Evolutionary conservation across 2,329 filamentous ascomycete genomes (phyloP).

Genomic region (Aspergillus amoenus): DNA sequence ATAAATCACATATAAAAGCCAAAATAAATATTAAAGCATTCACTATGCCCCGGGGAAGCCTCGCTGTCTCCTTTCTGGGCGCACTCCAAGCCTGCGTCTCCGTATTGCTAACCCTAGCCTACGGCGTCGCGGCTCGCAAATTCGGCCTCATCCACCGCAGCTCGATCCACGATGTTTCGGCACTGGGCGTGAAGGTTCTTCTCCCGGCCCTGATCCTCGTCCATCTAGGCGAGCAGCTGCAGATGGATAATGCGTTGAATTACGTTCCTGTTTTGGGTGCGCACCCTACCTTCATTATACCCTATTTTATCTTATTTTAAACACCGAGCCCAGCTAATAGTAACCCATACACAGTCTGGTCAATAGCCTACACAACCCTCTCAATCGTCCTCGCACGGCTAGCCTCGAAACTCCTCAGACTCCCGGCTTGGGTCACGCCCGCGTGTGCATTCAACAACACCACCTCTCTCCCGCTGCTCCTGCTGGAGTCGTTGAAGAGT

Average conservation of each 20-base stretch:
- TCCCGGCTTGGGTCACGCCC: constrained; percentile 55
- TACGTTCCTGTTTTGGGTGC: constrained; percentile 51
- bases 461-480: constrained; percentile 53
- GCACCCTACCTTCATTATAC: too few relatives aligned
- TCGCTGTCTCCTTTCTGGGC: constrained; percentile 45
- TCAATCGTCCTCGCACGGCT: constrained; percentile 50
- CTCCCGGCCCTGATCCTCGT: constrained; percentile 55
- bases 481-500: constrained; percentile 52
- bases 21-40: neutral
- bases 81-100: constrained; percentile 56
- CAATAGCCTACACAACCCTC: constrained; percentile 49
- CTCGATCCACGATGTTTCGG: constrained; percentile 54
- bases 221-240: constrained; percentile 53
- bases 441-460: constrained; percentile 60
- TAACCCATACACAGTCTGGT: constrained; percentile 44
- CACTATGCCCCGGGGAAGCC: neutral
- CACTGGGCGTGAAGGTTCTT: constrained; percentile 53
- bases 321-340: neutral
- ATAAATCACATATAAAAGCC: neutral
- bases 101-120: constrained; percentile 55
- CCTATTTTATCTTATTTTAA: too few relatives aligned
- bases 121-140: constrained; percentile 53
- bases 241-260: constrained; percentile 46
- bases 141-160: constrained; percentile 49
- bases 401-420: constrained; percentile 46